These are phyloP conservation scores for Castanospermum australe DNA, from an alignment of 306 rosid genomes.

Conservation along the genomic window DNA sequence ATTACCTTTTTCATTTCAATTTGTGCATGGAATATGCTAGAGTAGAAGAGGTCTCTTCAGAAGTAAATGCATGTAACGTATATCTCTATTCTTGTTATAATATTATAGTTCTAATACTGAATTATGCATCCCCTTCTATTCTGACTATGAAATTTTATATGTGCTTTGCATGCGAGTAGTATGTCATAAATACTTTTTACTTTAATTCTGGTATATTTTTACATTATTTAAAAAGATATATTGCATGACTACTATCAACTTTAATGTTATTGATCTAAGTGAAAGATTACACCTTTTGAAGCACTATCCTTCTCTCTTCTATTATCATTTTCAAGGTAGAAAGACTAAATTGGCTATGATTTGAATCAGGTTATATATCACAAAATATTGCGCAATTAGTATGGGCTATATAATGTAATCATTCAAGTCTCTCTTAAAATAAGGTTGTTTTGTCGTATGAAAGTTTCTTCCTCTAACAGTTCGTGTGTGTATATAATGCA, in stretches of 20 bases:
- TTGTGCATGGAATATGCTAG: neutral
- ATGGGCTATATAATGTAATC: too few relatives aligned
- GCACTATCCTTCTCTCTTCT: neutral
- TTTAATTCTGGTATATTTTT: neutral
- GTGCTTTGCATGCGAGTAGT: neutral
- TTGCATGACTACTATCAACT: neutral
- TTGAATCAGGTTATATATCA: too few relatives aligned
- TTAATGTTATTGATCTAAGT: neutral
- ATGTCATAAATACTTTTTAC: neutral
- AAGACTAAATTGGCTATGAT: neutral
- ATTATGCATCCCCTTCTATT: neutral
- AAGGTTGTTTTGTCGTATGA: too few relatives aligned
- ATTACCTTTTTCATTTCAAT: neutral
- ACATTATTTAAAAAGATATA: neutral
- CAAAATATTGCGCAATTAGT: too few relatives aligned
- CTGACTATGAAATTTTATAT: neutral
- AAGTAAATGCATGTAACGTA: neutral
- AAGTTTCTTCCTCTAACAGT: too few relatives aligned
- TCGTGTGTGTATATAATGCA: too few relatives aligned
- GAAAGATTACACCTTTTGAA: neutral
- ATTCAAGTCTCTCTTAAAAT: too few relatives aligned
- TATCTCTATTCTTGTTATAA: neutral
- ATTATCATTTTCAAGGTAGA: neutral
- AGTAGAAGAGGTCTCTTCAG: neutral
- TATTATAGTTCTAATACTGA: neutral